These are phyloP conservation scores for Protomyces lactucae-debilis DNA, from an alignment of 1,139 yeast species.

Conservation along the genomic window DNA sequence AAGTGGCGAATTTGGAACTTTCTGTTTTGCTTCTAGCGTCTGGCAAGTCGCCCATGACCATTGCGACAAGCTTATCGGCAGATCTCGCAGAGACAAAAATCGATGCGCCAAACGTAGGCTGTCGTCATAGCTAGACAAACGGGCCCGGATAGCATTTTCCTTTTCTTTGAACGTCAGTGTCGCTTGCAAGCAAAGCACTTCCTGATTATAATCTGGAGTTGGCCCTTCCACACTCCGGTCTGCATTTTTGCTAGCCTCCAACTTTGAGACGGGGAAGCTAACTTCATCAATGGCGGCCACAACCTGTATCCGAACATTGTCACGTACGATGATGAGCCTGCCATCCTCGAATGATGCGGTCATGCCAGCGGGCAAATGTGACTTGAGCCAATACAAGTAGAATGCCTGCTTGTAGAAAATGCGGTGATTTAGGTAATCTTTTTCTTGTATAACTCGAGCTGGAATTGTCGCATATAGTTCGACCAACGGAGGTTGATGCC, in stretches of 20 bases:
- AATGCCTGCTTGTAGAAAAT: slow-evolving; percentile 86
- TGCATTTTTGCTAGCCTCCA: slow-evolving; percentile 39
- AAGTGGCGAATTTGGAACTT: neutral
- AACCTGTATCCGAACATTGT: neutral
- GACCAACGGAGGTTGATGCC: neutral
- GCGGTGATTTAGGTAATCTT: slow-evolving; percentile 85
- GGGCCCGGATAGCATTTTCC: neutral
- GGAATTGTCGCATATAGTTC: slow-evolving; percentile 15
- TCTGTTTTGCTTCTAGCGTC: neutral
- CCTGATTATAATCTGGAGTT: slow-evolving; percentile 32
- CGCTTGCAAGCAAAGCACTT: neutral
- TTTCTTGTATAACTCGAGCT: slow-evolving; percentile 57
- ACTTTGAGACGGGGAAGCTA: slow-evolving; percentile 43
- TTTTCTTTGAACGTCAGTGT: neutral
- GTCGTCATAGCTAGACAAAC: slow-evolving; percentile 1
- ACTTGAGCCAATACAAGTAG: slow-evolving; percentile 72
- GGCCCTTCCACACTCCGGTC: slow-evolving; percentile 29
- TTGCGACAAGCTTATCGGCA: slow-evolving; percentile 13
- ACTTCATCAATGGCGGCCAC: slow-evolving; percentile 52
- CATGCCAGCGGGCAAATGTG: slow-evolving; percentile 44
- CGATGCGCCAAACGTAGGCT: slow-evolving; percentile 3
- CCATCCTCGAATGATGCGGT: slow-evolving; percentile 35
- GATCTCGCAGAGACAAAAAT: slow-evolving; percentile 26
- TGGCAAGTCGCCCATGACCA: slow-evolving; percentile 1
- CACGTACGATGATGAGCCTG: neutral